Conservation (phyloP, 176 grass and related monocot species). For the Echinochloa phyllopogon region DNA sequence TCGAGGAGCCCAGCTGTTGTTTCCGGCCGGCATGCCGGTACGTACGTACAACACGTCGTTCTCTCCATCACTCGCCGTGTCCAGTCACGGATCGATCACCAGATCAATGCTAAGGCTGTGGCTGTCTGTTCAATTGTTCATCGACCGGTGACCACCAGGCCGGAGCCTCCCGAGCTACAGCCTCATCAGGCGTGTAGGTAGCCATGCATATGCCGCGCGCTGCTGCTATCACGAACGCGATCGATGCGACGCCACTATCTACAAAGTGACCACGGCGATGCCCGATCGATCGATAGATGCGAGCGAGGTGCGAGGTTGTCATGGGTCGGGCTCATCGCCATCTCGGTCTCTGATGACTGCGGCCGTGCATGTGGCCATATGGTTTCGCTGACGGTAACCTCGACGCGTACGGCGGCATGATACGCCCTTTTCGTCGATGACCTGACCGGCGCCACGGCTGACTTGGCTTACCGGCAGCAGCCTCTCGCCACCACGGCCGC, state of each 20-base stretch:
- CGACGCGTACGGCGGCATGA: not conserved
- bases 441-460: not conserved
- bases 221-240: slow-evolving; percentile 4
- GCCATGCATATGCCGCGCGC: too few relatives aligned
- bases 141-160: not conserved
- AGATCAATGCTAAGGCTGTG: not conserved
- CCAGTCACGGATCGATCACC: not conserved
- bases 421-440: not conserved
- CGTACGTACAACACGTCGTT: slow-evolving; percentile 25
- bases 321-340: not conserved
- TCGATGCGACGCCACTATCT: not conserved
- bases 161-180: not conserved
- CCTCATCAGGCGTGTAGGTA: not conserved
- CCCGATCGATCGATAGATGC: not conserved
- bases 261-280: not conserved
- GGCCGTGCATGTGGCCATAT: not conserved
- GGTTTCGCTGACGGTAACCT: not conserved
- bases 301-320: too few relatives aligned
- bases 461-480: not conserved
- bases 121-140: not conserved
- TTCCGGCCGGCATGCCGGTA: slow-evolving; percentile 21
- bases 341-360: too few relatives aligned
- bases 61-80: slow-evolving; percentile 7
- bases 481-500: slow-evolving; percentile 9
- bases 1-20: slow-evolving; percentile 27